Evolutionary conservation across 345 rosid species (phyloP), one percentile per base, ranked within the genome.

Genomic region (Zanthoxylum bungeanum): DNA sequence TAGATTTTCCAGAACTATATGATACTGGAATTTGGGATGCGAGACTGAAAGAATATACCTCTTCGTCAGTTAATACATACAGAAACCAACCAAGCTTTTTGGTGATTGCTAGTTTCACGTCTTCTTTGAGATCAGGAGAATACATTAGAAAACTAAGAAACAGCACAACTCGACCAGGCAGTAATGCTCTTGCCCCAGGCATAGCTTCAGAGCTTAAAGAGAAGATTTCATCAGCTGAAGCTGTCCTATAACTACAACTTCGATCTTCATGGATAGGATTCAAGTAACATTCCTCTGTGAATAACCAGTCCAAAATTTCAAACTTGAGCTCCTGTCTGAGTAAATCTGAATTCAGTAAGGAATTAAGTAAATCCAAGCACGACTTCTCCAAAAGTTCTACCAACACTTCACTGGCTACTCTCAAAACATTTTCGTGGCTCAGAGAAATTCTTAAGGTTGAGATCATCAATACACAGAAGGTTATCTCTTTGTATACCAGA

Each of bases 361-460:
- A 83, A 77, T 46, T 68, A 73, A 88, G 79, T 71, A 95, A 85
- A 81, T 88, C 89, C 49, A 84, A 47, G 47, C 83, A 80, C 56
- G 88, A 86, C 75, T 81, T 90, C 81, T 89, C 99, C 73, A 92
- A 46, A 74, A 95, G 93, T 78, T 95, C 93, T 12, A 85, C 84
- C 64, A 84, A 75, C 69, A 89, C 88, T 83, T 89, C 96, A 76
- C 89, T 72, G 4, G 90, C 91, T 55, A 78, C 72, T 74, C 78
- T 82, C 60, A 84, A 74, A 78, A 66, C 77, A 24, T 77, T 63
- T 69, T 86, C 88, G 64, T 70, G 83, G 79, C 90, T 83, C 49
- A 91, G 66, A 56, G 78, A 78, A 75, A 89, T 76, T 76, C 81
- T 89, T 24, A 90, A 83, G 60, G 79, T 82, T 64, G 91, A 89